Evolutionary conservation across 306 rosid species (phyloP), one percentile per base, ranked within the genome.

Genomic region (Potentilla sterilis): DNA sequence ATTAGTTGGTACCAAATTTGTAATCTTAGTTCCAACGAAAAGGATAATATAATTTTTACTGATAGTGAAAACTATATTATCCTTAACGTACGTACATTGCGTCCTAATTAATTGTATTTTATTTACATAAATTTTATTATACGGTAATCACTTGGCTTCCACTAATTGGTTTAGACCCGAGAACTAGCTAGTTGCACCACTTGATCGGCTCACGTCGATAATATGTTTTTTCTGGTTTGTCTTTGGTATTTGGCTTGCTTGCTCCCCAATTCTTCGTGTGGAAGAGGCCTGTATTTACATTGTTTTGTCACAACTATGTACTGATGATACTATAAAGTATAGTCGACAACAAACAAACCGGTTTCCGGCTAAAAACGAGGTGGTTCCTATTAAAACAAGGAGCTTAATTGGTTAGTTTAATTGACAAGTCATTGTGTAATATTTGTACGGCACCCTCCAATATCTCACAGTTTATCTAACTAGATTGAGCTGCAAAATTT

Each of bases 1-100:
- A 66, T n/a, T 40, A 54, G 18, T 21, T 74, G 15, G 2, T 24
- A 40, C 16, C 11, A 28, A 35, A n/a, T 28, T 21, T 13, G 64
- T 41, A 55, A 73, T 73, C 76, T 41, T 73, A 55, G 41, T 73
- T 40, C 14, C 9, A 28, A 13, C 38, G 67, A 18, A 58, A 40
- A 9, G 69, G 77, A 74, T 59, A 74, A 74, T 59, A 7, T 74
- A 59, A 57, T 42, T 74, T 74, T 74, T 24, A 35, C 69, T 49
- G 1, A 9, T 47, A 16, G 57, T 58, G 51, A 43, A 73, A 43
- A 42, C 5, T 67, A 67, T 12, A 16, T 59, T 74, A 59, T 74
- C 69, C 69, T 24, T 24, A 43, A 64, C 10, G 43, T 15, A 63
- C 44, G 22, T 35, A 35, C 44, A 15, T 63, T 35, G 3, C 2